Conservation (phyloP, 768 basidiomycete genomes). For the Butyriboletus loyo region DNA sequence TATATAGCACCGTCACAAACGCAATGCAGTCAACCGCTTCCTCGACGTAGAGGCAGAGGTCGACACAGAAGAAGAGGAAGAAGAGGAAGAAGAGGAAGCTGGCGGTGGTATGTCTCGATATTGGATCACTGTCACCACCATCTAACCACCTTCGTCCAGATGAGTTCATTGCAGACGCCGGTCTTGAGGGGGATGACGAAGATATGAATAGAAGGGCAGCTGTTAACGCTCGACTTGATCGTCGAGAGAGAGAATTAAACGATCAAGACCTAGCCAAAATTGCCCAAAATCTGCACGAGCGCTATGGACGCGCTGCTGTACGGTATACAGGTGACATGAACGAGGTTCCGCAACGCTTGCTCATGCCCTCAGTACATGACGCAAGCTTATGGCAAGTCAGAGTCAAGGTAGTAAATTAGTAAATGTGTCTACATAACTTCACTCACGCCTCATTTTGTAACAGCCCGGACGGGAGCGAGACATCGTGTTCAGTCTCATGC, state of each 20-base stretch:
- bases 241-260: slow-evolving; percentile 68
- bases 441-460: not conserved
- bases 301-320: slow-evolving; percentile 67
- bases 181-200: slow-evolving; percentile 66
- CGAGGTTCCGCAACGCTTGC: slow-evolving; percentile 84
- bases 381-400: slow-evolving; percentile 94
- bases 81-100: slow-evolving; percentile 80
- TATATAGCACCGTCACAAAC: slow-evolving; percentile 62
- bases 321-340: slow-evolving; percentile 91
- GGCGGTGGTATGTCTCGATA: slow-evolving; percentile 43
- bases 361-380: slow-evolving; percentile 97
- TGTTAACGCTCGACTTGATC: slow-evolving; percentile 68
- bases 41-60: slow-evolving; percentile 96
- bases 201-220: slow-evolving; percentile 45
- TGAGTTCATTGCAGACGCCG: slow-evolving; percentile 63
- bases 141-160: slow-evolving; percentile 39
- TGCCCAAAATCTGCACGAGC: slow-evolving; percentile 74
- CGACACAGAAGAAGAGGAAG: slow-evolving; percentile 95
- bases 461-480: slow-evolving; percentile 92
- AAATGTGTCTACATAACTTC: not conserved
- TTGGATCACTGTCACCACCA: not conserved
- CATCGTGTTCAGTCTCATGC: slow-evolving; percentile 91
- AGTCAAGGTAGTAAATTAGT: slow-evolving; percentile 64
- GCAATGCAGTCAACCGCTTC: slow-evolving; percentile 70
- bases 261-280: slow-evolving; percentile 82